phyloP scores from a whole-genome alignment of 208 protist genomes.

The Leishmania aethiopica region DNA sequence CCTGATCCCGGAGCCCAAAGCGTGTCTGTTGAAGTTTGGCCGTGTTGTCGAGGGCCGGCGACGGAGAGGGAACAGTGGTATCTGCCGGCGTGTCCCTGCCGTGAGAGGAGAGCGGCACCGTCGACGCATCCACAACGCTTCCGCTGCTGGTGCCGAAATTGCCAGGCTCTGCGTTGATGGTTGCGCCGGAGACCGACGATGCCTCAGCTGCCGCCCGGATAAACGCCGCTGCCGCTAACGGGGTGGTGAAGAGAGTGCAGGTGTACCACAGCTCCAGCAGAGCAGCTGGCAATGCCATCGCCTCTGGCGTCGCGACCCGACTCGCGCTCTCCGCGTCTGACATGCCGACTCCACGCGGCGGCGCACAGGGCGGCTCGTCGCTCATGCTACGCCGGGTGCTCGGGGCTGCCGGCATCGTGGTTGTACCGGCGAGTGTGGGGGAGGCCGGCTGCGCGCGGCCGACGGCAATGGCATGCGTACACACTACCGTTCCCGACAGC shows the following conservation, averaged over 20 bases:
- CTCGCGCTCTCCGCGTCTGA: background rate
- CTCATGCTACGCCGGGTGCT: background rate
- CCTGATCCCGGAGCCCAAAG: slow-evolving; percentile 18
- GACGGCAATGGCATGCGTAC: slow-evolving; percentile 18
- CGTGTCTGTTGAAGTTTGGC: background rate
- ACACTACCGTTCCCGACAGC: slow-evolving; percentile 1
- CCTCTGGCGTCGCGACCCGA: background rate
- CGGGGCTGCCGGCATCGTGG: background rate
- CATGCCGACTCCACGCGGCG: background rate
- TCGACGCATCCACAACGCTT: background rate
- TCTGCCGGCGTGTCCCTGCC: background rate
- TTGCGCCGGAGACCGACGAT: background rate
- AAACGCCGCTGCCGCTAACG: slow-evolving; percentile 10
- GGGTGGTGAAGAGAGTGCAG: slow-evolving; percentile 23
- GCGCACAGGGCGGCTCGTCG: background rate
- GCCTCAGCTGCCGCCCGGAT: background rate
- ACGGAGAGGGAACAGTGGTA: background rate
- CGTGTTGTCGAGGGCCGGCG: background rate
- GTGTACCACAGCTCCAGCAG: slow-evolving; percentile 20
- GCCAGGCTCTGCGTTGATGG: background rate
- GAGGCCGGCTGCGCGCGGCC: background rate
- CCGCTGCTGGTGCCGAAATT: background rate
- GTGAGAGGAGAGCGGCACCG: background rate
- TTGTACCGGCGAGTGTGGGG: background rate
- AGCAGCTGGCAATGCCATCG: background rate